These are phyloP conservation scores for Apiotrichum sp. DNA, from an alignment of 1,284 basidiomycete species.

Conservation along the genomic window DNA sequence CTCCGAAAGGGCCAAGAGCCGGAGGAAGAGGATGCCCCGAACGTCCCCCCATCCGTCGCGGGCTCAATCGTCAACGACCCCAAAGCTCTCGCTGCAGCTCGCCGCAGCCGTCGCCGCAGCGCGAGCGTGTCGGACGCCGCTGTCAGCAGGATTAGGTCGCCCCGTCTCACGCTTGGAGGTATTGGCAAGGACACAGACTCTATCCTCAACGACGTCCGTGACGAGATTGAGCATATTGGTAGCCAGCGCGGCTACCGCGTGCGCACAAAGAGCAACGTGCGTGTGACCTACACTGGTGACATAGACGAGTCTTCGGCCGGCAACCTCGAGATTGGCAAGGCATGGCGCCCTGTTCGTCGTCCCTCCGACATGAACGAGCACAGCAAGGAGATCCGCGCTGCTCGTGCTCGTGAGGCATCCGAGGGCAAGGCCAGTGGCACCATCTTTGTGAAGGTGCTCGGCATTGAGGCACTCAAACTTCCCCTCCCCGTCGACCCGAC, in stretches of 20 bases:
- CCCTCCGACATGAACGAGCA: conserved; percentile 97
- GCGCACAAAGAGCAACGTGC: conserved; percentile 61
- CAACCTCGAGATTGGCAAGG: conserved; percentile 71
- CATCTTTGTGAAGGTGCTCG: conserved; percentile 87
- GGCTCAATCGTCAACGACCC: conserved; percentile 11
- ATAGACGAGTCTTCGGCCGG: conserved; percentile 60
- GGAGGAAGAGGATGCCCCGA: neutral
- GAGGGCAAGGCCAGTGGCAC: conserved; percentile 77
- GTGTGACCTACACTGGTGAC: conserved; percentile 66
- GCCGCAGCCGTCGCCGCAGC: conserved; percentile 34
- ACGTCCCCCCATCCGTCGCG: neutral
- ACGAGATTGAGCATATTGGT: conserved; percentile 39
- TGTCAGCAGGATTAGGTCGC: conserved; percentile 20
- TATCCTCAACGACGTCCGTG: conserved; percentile 39
- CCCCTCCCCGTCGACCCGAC: conserved; percentile 71
- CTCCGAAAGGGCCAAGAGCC: conserved; percentile 5
- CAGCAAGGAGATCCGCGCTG: conserved; percentile 75
- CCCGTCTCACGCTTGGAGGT: conserved; percentile 35
- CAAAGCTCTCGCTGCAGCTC: conserved; percentile 8
- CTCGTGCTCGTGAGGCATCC: conserved; percentile 62
- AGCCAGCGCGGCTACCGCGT: conserved; percentile 56
- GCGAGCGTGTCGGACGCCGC: conserved; percentile 38
- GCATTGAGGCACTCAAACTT: conserved; percentile 63
- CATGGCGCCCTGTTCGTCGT: conserved; percentile 79
- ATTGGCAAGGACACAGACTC: conserved; percentile 34